Evolutionary conservation across 2,329 filamentous ascomycete species (phyloP).

Genomic region (Sporothrix inflata): DNA sequence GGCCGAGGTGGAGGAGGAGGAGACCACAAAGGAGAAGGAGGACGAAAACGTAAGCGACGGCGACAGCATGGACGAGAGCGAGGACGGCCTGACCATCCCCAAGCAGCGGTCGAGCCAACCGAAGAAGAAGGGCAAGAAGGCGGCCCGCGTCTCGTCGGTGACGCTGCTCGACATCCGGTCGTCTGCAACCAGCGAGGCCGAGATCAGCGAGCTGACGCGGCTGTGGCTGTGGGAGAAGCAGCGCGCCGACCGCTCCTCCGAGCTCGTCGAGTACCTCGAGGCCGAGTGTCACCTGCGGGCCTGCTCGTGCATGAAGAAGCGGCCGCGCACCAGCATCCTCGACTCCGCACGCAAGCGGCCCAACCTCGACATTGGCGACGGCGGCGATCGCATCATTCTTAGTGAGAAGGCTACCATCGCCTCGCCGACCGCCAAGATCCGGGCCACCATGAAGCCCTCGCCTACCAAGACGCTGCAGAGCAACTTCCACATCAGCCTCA

Average conservation of each 20-base stretch:
- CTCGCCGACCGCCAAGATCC: conserved; percentile 33
- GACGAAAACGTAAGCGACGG: background rate
- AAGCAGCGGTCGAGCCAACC: conserved; percentile 52
- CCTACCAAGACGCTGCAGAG: conserved; percentile 44
- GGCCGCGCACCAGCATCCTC: conserved; percentile 40
- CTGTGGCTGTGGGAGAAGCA: conserved; percentile 62
- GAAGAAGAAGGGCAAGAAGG: conserved; percentile 48
- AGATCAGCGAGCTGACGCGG: conserved; percentile 59
- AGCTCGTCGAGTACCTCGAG: conserved; percentile 75
- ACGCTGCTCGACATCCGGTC: conserved; percentile 56
- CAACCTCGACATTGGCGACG: conserved; percentile 46
- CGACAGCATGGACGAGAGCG: conserved; percentile 14
- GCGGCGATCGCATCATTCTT: conserved; percentile 50
- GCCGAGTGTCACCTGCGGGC: conserved; percentile 72
- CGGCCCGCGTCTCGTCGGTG: conserved; percentile 47
- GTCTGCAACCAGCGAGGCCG: conserved; percentile 59
- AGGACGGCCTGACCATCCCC: conserved; percentile 52
- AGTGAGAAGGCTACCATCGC: conserved; percentile 40
- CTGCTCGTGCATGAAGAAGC: conserved; percentile 61
- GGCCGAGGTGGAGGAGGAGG: conserved; percentile 49
- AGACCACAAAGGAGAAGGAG: background rate
- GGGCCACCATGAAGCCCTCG: conserved; percentile 40
- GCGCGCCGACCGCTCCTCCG: conserved; percentile 69
- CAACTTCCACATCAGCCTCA: conserved; percentile 35
- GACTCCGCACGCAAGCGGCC: conserved; percentile 43